Conservation (phyloP, 176 grass and related monocot species). For the Raddia distichophylla region DNA sequence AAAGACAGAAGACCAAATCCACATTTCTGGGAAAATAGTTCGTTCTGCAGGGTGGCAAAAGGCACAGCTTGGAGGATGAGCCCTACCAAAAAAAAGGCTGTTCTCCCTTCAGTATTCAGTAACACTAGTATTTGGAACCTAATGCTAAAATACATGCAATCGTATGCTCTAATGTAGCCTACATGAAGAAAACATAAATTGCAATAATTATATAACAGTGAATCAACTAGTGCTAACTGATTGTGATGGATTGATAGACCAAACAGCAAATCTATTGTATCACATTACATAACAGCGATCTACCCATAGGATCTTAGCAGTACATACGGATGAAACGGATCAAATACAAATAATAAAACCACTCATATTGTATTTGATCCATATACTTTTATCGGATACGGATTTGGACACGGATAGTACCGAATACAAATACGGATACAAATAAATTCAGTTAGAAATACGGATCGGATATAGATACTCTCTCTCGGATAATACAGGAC, state of each 20-base stretch:
- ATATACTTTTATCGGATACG: too few species aligned
- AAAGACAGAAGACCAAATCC: conserved; percentile 44
- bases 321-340: too few species aligned
- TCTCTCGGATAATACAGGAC: too few species aligned
- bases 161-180: conserved; percentile 24
- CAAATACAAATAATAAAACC: too few species aligned
- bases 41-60: background rate
- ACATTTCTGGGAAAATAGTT: conserved; percentile 43
- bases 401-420: too few species aligned
- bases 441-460: too few species aligned
- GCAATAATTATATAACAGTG: conserved; percentile 17
- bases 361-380: too few species aligned
- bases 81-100: background rate
- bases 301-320: background rate
- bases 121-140: background rate
- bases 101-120: background rate
- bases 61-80: background rate
- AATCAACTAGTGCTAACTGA: background rate
- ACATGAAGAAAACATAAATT: conserved; percentile 30
- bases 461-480: too few species aligned
- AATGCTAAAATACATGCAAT: background rate
- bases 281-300: background rate
- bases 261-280: background rate
- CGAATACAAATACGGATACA: too few species aligned
- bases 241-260: background rate